Evolutionary conservation across 2,329 filamentous ascomycete genomes (phyloP).

Genomic region (Pyrenochaeta sp.): DNA sequence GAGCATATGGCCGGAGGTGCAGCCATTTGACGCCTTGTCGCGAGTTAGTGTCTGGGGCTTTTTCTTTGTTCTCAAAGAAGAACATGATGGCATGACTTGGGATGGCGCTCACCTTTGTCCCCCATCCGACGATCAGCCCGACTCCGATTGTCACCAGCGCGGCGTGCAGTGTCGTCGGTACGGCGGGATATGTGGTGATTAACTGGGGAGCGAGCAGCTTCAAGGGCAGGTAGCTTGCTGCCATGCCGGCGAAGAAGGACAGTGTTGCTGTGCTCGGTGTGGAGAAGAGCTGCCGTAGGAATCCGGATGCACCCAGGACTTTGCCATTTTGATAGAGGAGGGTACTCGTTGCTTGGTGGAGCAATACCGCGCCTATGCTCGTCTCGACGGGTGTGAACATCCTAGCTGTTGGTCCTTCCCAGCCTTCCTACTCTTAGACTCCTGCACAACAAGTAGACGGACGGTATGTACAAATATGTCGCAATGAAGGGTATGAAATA

Average conservation of each 20-base stretch:
- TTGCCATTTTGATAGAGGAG: constrained; percentile 61
- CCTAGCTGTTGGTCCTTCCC: not conserved
- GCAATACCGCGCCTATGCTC: constrained; percentile 58
- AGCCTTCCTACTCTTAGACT: not conserved
- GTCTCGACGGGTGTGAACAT: constrained; percentile 65
- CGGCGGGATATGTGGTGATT: constrained; percentile 52
- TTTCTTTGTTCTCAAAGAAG: not conserved
- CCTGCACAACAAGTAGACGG: too few relatives aligned
- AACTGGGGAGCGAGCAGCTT: constrained; percentile 54
- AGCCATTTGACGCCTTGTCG: constrained; percentile 50
- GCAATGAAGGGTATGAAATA: too few relatives aligned
- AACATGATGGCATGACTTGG: too few relatives aligned
- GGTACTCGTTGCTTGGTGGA: constrained; percentile 59
- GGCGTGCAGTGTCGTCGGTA: constrained; percentile 43
- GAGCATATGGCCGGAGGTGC: constrained; percentile 64
- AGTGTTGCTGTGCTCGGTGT: constrained; percentile 52
- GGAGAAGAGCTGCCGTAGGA: constrained; percentile 53
- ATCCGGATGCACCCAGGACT: constrained; percentile 59
- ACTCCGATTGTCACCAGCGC: constrained; percentile 50
- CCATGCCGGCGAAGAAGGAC: constrained; percentile 54
- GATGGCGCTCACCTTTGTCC: constrained; percentile 56
- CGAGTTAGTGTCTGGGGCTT: constrained; percentile 11
- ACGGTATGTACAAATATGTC: too few relatives aligned
- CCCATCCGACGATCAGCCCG: constrained; percentile 59
- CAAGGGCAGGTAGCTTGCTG: constrained; percentile 53